Percentiles rank a stretch among this genome's conserved stretches.
phyloP scores from a whole-genome alignment of 139 green algal genomes.

The Chlamydomonas sphaeroides region DNA sequence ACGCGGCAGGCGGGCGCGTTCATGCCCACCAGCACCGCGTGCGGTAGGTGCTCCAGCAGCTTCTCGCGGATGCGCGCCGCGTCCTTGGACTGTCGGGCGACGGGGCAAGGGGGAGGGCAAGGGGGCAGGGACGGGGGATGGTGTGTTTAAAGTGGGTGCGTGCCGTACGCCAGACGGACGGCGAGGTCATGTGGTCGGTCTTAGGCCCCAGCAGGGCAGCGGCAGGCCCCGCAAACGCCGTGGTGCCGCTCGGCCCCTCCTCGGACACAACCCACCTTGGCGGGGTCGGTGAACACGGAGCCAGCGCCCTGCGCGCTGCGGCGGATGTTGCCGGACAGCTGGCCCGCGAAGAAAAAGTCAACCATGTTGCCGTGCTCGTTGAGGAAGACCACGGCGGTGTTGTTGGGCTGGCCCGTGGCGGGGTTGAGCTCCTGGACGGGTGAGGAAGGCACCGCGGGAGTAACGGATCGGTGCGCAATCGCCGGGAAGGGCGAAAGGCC shows the following conservation, averaged over 20 bases:
- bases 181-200: no score
- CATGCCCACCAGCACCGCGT: slow-evolving; percentile 83
- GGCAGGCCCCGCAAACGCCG: no score
- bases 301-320: slow-evolving; percentile 27
- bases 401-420: slow-evolving; percentile 37
- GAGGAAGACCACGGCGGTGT: slow-evolving; percentile 59
- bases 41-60: slow-evolving; percentile 81
- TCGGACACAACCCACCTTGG: slow-evolving; percentile 64
- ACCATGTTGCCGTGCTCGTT: slow-evolving; percentile 73
- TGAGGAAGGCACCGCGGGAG: neutral
- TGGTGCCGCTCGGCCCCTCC: no score
- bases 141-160: no score
- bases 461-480: no score
- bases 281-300: slow-evolving; percentile 57
- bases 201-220: no score
- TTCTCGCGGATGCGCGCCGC: slow-evolving; percentile 36
- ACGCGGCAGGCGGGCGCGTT: slow-evolving; percentile 58
- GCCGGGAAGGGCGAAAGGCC: no score
- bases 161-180: no score
- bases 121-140: no score
- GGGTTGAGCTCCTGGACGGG: slow-evolving; percentile 25
- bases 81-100: slow-evolving; percentile 11
- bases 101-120: neutral
- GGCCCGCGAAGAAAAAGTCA: slow-evolving; percentile 73
- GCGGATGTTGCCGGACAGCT: slow-evolving; percentile 67